phyloP scores from a whole-genome alignment of 2,329 filamentous ascomycete genomes.

The Bertia moriformis region DNA sequence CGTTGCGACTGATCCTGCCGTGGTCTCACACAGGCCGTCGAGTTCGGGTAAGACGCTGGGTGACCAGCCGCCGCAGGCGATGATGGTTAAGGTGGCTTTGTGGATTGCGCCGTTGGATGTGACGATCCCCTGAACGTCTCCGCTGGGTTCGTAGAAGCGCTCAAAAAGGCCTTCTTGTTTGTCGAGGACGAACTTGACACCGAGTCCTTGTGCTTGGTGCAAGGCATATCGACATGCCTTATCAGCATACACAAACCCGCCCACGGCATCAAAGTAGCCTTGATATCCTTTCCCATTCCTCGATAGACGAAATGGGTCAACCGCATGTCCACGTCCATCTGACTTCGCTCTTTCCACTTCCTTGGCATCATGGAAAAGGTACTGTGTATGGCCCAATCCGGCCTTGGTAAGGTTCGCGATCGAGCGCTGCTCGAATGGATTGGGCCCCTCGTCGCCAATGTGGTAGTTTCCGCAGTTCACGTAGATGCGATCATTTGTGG shows the following conservation, averaged over 20 bases:
- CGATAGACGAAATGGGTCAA: constrained; percentile 23
- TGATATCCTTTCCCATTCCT: constrained; percentile 11
- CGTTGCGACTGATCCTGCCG: constrained; percentile 26
- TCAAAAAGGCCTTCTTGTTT: constrained; percentile 12
- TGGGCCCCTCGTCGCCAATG: constrained; percentile 7
- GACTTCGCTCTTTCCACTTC: constrained; percentile 12
- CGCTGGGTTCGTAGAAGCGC: constrained; percentile 7
- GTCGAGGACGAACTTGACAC: constrained; percentile 25
- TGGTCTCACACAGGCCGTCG: constrained; percentile 28
- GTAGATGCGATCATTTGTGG: constrained; percentile 17
- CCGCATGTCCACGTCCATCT: constrained; percentile 12
- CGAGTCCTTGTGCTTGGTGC: constrained; percentile 21
- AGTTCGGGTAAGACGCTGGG: constrained; percentile 22
- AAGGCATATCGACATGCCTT: constrained; percentile 28
- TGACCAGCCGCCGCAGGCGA: constrained; percentile 28
- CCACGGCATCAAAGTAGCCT: constrained; percentile 28
- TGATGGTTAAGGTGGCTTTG: constrained; percentile 15
- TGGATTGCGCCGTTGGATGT: constrained; percentile 20
- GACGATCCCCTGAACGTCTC: constrained; percentile 18
- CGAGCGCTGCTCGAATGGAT: constrained; percentile 18
- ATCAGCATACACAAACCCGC: constrained; percentile 27
- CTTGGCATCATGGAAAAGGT: constrained; percentile 12
- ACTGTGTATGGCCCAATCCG: constrained; percentile 17
- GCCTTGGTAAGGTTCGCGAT: constrained; percentile 20
- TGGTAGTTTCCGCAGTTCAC: constrained; percentile 20